phyloP scores from a whole-genome alignment of 768 basidiomycete genomes.

The Tubosaeta brunneosetosa region DNA sequence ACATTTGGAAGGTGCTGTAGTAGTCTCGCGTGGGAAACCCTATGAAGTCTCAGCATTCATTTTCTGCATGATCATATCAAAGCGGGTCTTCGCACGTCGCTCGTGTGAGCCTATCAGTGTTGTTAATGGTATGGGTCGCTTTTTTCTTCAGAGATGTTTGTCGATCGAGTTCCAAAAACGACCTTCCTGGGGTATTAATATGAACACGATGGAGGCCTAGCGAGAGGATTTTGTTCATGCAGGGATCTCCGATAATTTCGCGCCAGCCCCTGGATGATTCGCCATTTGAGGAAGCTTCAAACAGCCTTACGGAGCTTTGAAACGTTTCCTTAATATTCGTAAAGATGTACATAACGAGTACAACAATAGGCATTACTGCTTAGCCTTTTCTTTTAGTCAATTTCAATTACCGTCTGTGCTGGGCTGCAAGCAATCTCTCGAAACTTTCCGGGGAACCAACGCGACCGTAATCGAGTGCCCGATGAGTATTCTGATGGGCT shows the following conservation, averaged over 20 bases:
- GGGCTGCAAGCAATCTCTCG: background rate
- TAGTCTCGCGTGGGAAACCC: conserved; percentile 17
- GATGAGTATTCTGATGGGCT: background rate
- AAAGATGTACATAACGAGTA: background rate
- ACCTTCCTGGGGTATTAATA: background rate
- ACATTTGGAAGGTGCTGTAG: conserved; percentile 32
- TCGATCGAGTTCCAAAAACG: background rate
- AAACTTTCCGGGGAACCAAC: background rate
- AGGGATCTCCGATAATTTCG: background rate
- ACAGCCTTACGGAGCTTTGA: background rate
- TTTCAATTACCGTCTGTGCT: background rate
- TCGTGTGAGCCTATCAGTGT: background rate
- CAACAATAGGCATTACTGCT: background rate
- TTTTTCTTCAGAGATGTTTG: background rate
- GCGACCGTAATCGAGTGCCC: background rate
- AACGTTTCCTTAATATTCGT: background rate
- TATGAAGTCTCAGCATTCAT: background rate
- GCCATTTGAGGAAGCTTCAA: background rate
- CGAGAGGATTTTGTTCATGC: too few species aligned
- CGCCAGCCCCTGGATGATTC: background rate
- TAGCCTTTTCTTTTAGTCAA: background rate
- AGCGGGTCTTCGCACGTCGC: background rate
- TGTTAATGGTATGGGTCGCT: background rate
- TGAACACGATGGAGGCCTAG: too few species aligned
- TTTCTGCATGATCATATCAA: background rate